Conservation (phyloP, 2,329 filamentous ascomycete species). For the Calonectria multiphialidica region DNA sequence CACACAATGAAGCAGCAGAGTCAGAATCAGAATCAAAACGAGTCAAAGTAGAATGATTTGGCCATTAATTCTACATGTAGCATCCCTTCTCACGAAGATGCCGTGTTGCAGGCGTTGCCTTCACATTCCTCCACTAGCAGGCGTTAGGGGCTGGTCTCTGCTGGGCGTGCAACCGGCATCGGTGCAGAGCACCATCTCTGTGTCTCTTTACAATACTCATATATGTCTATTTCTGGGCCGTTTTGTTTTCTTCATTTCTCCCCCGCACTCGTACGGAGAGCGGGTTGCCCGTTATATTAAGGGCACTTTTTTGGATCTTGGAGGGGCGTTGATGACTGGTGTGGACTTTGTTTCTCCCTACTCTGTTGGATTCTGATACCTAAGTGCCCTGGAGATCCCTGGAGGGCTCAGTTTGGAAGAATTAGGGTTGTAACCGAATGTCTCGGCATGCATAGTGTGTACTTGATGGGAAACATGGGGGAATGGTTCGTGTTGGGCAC, state of each 20-base stretch:
- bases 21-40: slow-evolving; percentile 63
- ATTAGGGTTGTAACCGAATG: slow-evolving; percentile 6
- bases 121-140: slow-evolving; percentile 19
- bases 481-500: slow-evolving; percentile 23
- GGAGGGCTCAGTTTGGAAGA: slow-evolving; percentile 20
- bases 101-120: slow-evolving; percentile 16
- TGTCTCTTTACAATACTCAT: background rate
- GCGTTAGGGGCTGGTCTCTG: slow-evolving; percentile 36
- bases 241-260: slow-evolving; percentile 9
- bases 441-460: background rate
- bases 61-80: background rate
- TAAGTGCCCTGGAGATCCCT: slow-evolving; percentile 15
- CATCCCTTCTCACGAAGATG: slow-evolving; percentile 20
- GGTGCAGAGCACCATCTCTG: slow-evolving; percentile 8
- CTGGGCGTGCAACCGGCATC: slow-evolving; percentile 28
- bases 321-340: slow-evolving; percentile 23
- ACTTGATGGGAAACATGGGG: slow-evolving; percentile 8
- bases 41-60: slow-evolving; percentile 61
- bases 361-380: slow-evolving; percentile 33
- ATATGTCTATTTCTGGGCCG: background rate
- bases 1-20: slow-evolving; percentile 56
- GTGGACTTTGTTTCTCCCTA: slow-evolving; percentile 21
- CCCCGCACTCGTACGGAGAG: background rate
- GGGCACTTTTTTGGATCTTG: slow-evolving; percentile 14
- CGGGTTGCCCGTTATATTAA: background rate